Percentiles rank a stretch among this genome's conserved stretches.
Conservation (phyloP, 129 eudicot species). For the Lactuca sativa region DNA sequence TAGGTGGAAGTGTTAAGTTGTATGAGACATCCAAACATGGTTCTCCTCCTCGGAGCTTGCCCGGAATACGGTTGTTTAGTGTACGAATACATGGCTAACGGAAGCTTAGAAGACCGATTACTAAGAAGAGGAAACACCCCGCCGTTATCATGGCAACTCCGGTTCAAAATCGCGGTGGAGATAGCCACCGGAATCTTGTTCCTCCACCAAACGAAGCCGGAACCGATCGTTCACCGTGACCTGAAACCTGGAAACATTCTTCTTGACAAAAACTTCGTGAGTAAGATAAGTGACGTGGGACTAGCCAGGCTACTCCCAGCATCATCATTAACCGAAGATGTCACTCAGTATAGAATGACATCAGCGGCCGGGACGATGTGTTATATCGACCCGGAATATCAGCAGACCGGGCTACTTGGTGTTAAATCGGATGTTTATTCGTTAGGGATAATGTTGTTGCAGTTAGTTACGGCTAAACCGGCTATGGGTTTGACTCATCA, state of each 20-base stretch:
- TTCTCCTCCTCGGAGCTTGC: slow-evolving; percentile 63
- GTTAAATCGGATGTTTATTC: slow-evolving; percentile 62
- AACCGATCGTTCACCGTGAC: slow-evolving; percentile 72
- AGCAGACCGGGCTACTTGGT: slow-evolving; percentile 62
- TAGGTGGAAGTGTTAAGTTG: slow-evolving; percentile 73
- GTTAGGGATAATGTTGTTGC: slow-evolving; percentile 55
- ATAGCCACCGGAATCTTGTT: slow-evolving; percentile 63
- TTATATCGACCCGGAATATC: slow-evolving; percentile 65
- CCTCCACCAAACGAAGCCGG: slow-evolving; percentile 74
- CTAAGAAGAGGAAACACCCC: slow-evolving; percentile 44
- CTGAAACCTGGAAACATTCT: slow-evolving; percentile 69
- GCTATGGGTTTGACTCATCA: slow-evolving; percentile 60
- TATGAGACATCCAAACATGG: slow-evolving; percentile 77
- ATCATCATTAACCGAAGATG: slow-evolving; percentile 40
- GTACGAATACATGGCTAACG: slow-evolving; percentile 63
- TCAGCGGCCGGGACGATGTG: slow-evolving; percentile 70
- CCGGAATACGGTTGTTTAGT: slow-evolving; percentile 67
- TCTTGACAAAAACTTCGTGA: slow-evolving; percentile 46
- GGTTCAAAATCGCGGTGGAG: slow-evolving; percentile 68
- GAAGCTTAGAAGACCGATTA: slow-evolving; percentile 69
- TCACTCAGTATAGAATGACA: slow-evolving; percentile 55
- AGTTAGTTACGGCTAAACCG: slow-evolving; percentile 54
- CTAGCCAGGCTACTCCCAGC: slow-evolving; percentile 59
- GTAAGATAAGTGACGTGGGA: slow-evolving; percentile 71
- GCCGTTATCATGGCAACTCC: slow-evolving; percentile 55